phyloP scores from a whole-genome alignment of 257 asterid species.

The Scutellaria baicalensis region DNA sequence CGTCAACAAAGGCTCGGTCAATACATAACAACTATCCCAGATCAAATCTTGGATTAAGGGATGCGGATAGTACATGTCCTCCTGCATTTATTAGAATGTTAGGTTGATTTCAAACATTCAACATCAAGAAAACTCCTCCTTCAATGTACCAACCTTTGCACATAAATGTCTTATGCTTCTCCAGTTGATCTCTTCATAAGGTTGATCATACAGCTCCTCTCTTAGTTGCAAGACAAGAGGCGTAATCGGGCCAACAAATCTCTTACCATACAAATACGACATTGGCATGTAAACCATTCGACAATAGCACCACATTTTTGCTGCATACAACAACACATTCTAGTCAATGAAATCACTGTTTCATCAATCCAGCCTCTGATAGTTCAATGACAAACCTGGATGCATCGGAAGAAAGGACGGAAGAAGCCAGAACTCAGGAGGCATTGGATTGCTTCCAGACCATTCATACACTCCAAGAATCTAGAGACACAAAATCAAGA shows the following conservation, averaged over 20 bases:
- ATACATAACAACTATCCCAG: constrained; percentile 55
- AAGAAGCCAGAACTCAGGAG: constrained; percentile 81
- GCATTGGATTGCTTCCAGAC: constrained; percentile 77
- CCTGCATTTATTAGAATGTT: constrained; percentile 27
- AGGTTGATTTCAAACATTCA: not conserved
- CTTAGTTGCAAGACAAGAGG: constrained; percentile 52
- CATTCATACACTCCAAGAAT: constrained; percentile 65
- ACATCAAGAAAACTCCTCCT: not conserved
- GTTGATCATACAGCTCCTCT: constrained; percentile 59
- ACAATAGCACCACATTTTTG: constrained; percentile 76
- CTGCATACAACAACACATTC: constrained; percentile 23
- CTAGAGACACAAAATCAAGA: constrained; percentile 13
- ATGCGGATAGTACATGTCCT: constrained; percentile 71
- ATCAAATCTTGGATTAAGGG: constrained; percentile 61
- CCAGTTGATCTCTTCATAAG: constrained; percentile 50
- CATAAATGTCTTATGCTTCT: constrained; percentile 49
- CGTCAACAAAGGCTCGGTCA: constrained; percentile 59
- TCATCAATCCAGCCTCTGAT: not conserved
- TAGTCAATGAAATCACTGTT: not conserved
- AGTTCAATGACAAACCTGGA: constrained; percentile 40
- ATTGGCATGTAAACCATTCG: constrained; percentile 81
- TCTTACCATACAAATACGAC: constrained; percentile 72
- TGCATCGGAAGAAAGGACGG: constrained; percentile 72
- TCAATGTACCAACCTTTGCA: constrained; percentile 38
- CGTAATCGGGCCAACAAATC: constrained; percentile 67